Percentiles rank a stretch among this genome's conserved stretches.
Evolutionary conservation across 1,139 yeast genomes (phyloP).

Genomic region (Scheffersomyces cryptocercus): DNA sequence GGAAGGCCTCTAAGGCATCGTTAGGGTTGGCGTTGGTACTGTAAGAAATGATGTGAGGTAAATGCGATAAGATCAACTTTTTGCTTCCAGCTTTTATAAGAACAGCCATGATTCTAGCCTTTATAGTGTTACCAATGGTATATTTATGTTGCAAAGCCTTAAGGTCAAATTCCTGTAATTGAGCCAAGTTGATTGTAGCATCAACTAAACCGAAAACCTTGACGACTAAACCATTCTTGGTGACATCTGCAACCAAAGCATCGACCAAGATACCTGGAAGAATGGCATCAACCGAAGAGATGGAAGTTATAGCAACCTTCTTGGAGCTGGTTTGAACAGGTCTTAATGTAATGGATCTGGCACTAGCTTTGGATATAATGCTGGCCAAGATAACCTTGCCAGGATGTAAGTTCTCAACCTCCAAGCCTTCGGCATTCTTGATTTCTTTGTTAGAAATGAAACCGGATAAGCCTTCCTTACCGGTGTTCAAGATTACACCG

Average conservation of each 20-base stretch:
- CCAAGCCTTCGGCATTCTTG: conserved; percentile 21
- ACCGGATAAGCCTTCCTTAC: conserved; percentile 59
- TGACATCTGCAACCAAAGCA: conserved; percentile 63
- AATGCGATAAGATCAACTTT: conserved; percentile 62
- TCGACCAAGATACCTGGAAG: conserved; percentile 85
- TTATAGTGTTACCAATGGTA: conserved; percentile 64
- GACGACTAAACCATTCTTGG: conserved; percentile 60
- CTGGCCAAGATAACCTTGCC: conserved; percentile 57
- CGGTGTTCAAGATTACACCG: conserved; percentile 77
- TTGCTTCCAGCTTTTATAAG: conserved; percentile 57
- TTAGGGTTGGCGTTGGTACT: conserved; percentile 18
- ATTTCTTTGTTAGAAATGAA: conserved; percentile 76
- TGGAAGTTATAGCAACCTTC: conserved; percentile 49
- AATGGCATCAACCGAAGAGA: conserved; percentile 73
- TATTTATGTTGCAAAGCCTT: conserved; percentile 60
- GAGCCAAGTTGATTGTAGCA: conserved; percentile 71
- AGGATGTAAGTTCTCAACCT: conserved; percentile 19
- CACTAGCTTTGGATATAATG: conserved; percentile 43
- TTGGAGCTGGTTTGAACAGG: conserved; percentile 36
- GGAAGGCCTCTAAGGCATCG: conserved; percentile 65
- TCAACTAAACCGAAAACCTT: conserved; percentile 75
- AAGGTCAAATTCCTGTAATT: conserved; percentile 51
- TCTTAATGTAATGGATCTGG: conserved; percentile 65
- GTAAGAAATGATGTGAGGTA: conserved; percentile 54
- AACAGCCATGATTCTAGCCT: conserved; percentile 70